Percentiles rank a stretch among this genome's conserved stretches.
Evolutionary conservation across 2,329 filamentous ascomycete species (phyloP).

Genomic region (Xylariaceae sp.): DNA sequence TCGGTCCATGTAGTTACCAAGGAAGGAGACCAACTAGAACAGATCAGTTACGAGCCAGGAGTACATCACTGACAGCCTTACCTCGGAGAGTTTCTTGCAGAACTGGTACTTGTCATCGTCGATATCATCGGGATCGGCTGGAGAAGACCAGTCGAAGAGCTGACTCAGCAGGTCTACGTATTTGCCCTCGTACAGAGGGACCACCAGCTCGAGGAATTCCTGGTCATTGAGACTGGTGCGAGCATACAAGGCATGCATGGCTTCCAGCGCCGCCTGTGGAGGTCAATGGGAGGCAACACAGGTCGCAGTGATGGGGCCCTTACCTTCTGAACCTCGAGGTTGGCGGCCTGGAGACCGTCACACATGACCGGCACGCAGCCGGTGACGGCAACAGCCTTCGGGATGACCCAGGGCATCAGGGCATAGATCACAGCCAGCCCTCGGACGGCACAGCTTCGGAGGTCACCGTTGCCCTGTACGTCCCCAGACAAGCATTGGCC

Average conservation of each 20-base stretch:
- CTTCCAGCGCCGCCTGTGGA: slow-evolving; percentile 67
- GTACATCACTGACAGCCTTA: slow-evolving; percentile 29
- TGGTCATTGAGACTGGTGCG: slow-evolving; percentile 66
- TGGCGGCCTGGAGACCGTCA: slow-evolving; percentile 60
- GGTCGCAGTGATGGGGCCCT: slow-evolving; percentile 16
- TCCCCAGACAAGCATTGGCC: slow-evolving; percentile 62
- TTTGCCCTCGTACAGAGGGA: slow-evolving; percentile 67
- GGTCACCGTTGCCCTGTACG: slow-evolving; percentile 56
- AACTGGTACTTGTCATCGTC: slow-evolving; percentile 89
- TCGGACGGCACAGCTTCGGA: slow-evolving; percentile 66
- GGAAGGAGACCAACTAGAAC: slow-evolving; percentile 68
- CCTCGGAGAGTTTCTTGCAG: slow-evolving; percentile 90
- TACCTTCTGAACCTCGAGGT: slow-evolving; percentile 69
- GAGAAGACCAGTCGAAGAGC: slow-evolving; percentile 71
- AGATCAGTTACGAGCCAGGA: slow-evolving; percentile 6
- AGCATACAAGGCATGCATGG: slow-evolving; percentile 74
- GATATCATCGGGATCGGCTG: slow-evolving; percentile 73
- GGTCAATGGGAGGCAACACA: slow-evolving; percentile 5
- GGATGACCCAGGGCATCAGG: slow-evolving; percentile 79
- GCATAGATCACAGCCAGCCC: slow-evolving; percentile 71
- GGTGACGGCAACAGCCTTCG: slow-evolving; percentile 68
- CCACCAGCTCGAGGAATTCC: slow-evolving; percentile 71
- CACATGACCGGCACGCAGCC: slow-evolving; percentile 64
- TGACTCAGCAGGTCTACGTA: slow-evolving; percentile 64
- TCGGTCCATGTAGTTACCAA: slow-evolving; percentile 77